phyloP scores from a whole-genome alignment of 768 basidiomycete species.

The Rhodosporidiobolus sp. region DNA sequence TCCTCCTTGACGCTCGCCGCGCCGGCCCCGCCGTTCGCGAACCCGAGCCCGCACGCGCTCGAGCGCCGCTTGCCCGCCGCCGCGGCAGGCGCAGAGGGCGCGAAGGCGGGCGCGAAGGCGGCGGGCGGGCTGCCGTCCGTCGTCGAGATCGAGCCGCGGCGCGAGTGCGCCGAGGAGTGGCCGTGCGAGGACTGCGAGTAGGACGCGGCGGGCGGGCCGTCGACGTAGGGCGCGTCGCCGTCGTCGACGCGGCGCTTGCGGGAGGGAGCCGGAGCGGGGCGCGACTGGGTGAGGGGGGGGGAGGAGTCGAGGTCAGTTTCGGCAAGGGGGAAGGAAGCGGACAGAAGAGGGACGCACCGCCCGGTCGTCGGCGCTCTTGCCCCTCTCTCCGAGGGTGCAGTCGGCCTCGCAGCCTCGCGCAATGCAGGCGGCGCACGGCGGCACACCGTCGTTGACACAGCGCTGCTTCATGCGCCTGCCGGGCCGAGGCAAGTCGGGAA shows the following conservation, averaged over 20 bases:
- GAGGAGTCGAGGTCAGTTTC: not conserved
- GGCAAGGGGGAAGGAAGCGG: not conserved
- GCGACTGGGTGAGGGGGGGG: not conserved
- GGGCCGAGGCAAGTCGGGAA: not conserved
- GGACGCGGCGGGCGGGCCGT: no score
- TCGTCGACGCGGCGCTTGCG: not conserved
- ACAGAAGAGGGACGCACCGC: not conserved
- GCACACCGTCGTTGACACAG: not conserved
- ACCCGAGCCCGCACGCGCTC: not conserved
- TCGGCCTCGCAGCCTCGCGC: not conserved
- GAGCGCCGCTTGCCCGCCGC: not conserved
- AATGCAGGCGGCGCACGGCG: slow-evolving; percentile 8
- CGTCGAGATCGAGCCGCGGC: not conserved
- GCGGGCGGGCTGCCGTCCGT: not conserved
- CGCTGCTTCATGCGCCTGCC: not conserved
- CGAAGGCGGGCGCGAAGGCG: not conserved
- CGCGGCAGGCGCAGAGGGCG: not conserved
- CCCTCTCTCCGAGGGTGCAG: slow-evolving; percentile 2
- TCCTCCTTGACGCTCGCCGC: not conserved
- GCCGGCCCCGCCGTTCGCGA: no score
- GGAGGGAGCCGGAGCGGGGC: not conserved
- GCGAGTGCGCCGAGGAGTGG: not conserved
- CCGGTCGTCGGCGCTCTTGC: not conserved
- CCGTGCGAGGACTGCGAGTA: not conserved
- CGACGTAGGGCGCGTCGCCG: not conserved